These are phyloP conservation scores for Solanum chacoense DNA, from an alignment of 305 asterid genomes.

Conservation along the genomic window DNA sequence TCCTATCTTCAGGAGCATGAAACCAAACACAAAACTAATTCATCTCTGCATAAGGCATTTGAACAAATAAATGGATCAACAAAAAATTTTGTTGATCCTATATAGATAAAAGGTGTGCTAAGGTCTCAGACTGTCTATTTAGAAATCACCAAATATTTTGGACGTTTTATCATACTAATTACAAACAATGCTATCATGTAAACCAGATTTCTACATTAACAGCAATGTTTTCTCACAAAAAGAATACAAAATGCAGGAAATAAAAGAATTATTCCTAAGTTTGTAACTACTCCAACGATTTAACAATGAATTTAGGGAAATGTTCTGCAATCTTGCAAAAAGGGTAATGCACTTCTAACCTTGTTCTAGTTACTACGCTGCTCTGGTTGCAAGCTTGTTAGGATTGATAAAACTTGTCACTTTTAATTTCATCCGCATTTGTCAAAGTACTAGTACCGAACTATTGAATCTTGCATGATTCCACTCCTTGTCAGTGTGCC, in stretches of 20 bases:
- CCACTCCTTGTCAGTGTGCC: not conserved
- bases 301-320: not conserved
- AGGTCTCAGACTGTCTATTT: not conserved
- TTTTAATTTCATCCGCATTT: not conserved
- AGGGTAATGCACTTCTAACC: not conserved
- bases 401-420: not conserved
- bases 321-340: not conserved
- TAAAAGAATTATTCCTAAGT: not conserved
- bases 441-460: not conserved
- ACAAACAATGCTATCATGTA: not conserved
- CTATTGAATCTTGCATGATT: not conserved
- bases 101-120: not conserved
- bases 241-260: not conserved
- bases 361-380: not conserved
- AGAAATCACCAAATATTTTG: not conserved
- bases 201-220: not conserved
- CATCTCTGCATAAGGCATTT: not conserved
- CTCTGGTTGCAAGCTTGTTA: not conserved
- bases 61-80: not conserved
- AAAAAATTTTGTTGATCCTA: not conserved
- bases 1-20: not conserved
- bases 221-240: not conserved
- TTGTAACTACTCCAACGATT: not conserved
- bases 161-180: not conserved
- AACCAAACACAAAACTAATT: not conserved